Evolutionary conservation across 2,329 filamentous ascomycete species (phyloP).

Genomic region (Myriosclerotinia curreyana): DNA sequence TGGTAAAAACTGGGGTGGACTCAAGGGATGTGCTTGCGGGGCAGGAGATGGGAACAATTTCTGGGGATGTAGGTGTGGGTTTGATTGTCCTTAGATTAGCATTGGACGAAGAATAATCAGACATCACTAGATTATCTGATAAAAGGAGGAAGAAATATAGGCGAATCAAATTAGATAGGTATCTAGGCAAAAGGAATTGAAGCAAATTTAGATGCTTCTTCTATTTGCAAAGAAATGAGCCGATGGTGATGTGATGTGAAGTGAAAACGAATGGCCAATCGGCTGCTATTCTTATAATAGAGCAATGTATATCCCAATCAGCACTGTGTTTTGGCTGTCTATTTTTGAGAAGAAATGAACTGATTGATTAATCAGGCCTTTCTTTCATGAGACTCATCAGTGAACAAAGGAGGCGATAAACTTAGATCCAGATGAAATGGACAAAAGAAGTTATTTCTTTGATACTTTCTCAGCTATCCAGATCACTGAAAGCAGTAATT

Average conservation of each 20-base stretch:
- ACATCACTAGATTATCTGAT: background rate
- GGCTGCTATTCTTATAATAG: no score
- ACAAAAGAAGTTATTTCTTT: no score
- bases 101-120: background rate
- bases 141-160: no score
- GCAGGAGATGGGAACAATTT: background rate
- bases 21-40: background rate
- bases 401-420: no score
- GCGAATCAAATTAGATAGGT: background rate
- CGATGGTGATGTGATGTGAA: background rate
- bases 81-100: background rate
- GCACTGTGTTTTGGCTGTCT: no score
- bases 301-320: no score
- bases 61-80: conserved; percentile 13
- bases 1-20: background rate
- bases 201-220: background rate
- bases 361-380: no score
- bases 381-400: no score
- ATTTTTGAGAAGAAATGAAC: no score
- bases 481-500: no score
- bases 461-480: no score
- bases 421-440: no score
- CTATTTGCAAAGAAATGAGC: background rate
- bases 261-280: background rate
- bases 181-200: background rate